phyloP scores from a whole-genome alignment of 805 yeast species.

The Ogataea degrootiae region DNA sequence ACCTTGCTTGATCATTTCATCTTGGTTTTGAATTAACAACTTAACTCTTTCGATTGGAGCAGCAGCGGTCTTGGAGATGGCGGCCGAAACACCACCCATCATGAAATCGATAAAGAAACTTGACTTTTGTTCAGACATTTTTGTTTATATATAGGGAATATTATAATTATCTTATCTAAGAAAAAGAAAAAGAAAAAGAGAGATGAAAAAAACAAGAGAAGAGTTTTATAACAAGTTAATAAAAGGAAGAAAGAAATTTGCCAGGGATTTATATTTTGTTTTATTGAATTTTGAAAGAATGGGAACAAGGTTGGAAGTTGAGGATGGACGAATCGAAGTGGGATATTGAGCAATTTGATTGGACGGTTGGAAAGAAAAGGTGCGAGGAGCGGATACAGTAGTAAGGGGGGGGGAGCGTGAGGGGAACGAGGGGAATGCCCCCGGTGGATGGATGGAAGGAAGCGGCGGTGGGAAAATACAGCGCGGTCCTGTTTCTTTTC shows the following conservation, averaged over 20 bases:
- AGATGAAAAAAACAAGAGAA: not conserved
- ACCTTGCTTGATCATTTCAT: slow-evolving; percentile 97
- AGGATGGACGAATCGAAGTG: not conserved
- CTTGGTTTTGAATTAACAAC: slow-evolving; percentile 95
- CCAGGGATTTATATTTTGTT: not conserved
- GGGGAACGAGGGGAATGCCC: not conserved
- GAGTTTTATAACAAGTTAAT: not conserved
- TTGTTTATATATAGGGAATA: slow-evolving; percentile 6
- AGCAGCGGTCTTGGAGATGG: slow-evolving; percentile 96
- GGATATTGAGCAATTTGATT: not conserved
- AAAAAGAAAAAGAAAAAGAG: not conserved
- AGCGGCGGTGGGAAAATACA: too few relatives aligned
- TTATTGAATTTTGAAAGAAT: not conserved
- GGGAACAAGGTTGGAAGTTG: not conserved
- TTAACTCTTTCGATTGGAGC: slow-evolving; percentile 98
- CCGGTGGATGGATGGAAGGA: too few relatives aligned
- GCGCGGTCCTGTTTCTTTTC: too few relatives aligned
- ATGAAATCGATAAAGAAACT: slow-evolving; percentile 63
- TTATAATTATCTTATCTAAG: slow-evolving; percentile 4
- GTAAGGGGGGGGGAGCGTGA: not conserved
- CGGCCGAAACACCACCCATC: slow-evolving; percentile 99
- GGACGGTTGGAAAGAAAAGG: not conserved
- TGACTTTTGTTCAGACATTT: slow-evolving; percentile 38
- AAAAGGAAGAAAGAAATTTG: not conserved
- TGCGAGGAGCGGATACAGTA: not conserved